Conservation (phyloP, 371 early-diverging fungal species). For the Mortierella sp. region DNA sequence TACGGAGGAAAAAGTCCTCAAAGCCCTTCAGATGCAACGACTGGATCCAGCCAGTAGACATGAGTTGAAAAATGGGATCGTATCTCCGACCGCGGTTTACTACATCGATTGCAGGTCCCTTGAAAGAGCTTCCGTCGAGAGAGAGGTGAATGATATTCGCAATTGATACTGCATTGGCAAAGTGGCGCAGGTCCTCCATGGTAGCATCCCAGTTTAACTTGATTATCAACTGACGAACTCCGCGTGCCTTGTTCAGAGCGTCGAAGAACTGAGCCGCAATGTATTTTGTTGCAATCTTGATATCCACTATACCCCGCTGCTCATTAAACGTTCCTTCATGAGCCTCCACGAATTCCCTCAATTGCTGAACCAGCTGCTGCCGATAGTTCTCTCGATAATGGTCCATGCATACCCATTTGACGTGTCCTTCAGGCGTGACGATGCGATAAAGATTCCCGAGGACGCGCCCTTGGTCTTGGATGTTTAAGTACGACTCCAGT, state of each 20-base stretch:
- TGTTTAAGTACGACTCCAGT: constrained; percentile 10
- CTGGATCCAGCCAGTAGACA: constrained; percentile 4
- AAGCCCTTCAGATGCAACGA: not conserved
- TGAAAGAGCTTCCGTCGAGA: not conserved
- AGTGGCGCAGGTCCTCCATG: constrained; percentile 9
- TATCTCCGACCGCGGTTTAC: constrained; percentile 7
- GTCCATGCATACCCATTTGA: constrained; percentile 36
- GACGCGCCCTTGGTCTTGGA: constrained; percentile 4
- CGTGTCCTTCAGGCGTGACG: constrained; percentile 15
- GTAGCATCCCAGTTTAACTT: constrained; percentile 9
- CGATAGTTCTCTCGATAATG: constrained; percentile 17
- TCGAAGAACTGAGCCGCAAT: constrained; percentile 12
- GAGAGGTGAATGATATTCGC: constrained; percentile 7
- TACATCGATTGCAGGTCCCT: constrained; percentile 3
- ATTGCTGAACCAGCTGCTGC: not conserved
- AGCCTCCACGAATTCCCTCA: not conserved
- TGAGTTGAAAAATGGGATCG: constrained; percentile 14
- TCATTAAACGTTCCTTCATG: constrained; percentile 2
- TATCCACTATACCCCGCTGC: not conserved
- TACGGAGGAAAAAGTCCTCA: constrained; percentile 10
- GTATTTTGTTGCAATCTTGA: not conserved
- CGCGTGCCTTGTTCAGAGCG: not conserved
- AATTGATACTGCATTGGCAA: constrained; percentile 2
- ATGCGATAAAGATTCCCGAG: constrained; percentile 26
- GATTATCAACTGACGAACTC: constrained; percentile 8